phyloP scores from a whole-genome alignment of 2,329 filamentous ascomycete genomes.

The Phyllosticta citrichinensis region DNA sequence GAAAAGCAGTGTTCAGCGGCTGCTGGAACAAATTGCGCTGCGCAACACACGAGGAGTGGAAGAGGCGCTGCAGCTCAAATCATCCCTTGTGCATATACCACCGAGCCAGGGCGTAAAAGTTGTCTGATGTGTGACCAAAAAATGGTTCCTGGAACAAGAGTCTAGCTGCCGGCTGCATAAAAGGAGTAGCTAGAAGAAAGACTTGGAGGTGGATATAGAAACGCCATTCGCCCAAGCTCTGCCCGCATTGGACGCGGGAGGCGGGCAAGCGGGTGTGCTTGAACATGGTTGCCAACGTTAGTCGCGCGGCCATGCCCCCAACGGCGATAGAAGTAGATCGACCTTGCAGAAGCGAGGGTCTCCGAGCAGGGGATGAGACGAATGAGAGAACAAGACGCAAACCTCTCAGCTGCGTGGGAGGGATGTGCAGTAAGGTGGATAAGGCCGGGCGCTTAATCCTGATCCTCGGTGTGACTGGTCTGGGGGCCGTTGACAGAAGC shows the following conservation, averaged over 20 bases:
- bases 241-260: neutral
- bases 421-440: neutral
- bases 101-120: neutral
- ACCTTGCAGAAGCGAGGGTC: slow-evolving; percentile 7
- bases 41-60: neutral
- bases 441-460: slow-evolving; percentile 8
- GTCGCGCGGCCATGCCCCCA: neutral
- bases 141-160: neutral
- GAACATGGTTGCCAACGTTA: neutral
- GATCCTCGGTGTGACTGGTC: slow-evolving; percentile 3
- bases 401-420: neutral
- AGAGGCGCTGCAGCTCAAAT: neutral
- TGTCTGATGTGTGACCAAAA: neutral
- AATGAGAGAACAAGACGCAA: neutral
- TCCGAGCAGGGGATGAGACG: slow-evolving; percentile 1
- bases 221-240: slow-evolving; percentile 1
- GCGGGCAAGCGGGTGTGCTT: neutral
- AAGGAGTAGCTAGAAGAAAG: neutral
- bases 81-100: neutral
- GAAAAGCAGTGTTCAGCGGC: neutral
- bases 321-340: slow-evolving; percentile 3
- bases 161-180: neutral
- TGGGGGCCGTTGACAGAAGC: slow-evolving; percentile 5
- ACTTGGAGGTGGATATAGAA: neutral
- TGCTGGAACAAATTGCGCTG: neutral